Evolutionary conservation across 2,329 filamentous ascomycete species (phyloP), one percentile per base, ranked within the genome.

Genomic region (Penicillium brevicompactum): DNA sequence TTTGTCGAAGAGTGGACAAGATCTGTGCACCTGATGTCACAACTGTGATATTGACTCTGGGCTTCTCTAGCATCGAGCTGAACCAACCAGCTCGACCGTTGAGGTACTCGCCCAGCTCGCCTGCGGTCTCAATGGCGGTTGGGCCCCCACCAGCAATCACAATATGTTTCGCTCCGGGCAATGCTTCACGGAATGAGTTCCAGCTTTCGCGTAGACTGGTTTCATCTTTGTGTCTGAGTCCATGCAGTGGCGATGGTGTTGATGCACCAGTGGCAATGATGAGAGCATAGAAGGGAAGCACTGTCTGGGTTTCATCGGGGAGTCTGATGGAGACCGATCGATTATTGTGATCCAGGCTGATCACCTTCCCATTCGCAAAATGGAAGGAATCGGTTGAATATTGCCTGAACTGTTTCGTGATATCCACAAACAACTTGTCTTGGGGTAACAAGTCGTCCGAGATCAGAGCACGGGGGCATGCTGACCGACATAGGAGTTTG

Each of bases 71-170:
- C n/a, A 53, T 60, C 18, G 34, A 41, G 41, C 48, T 64, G 55
- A 80, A 73, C 67, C 67, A 73, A 4, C 77, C 72, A 0, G 75
- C 65, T 2, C 69, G 70, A 1, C 80, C 78, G 54, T 84, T 84
- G 14, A 84, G 70, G 59, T 76, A 72, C 58, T 83, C 78, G 27
- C 79, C 82, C 0, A 82, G 67, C 56, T 82, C 79, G 14, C 80
- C 80, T 0, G 80, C 79, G 2, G 72, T 73, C 57, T 82, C 80
- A 14, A 82, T 64, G 4, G 78, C 77, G 1, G 74, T 46, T 1
- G 63, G 63, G 0, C 66, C 63, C 5, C 66, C 62, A 5, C 65
- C 65, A 0, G 56, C 57, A 37, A 83, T 72, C 6, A 82, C 63
- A 37, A 83, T 79, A 9, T 48, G 72, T 24, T 75, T 78, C 0